Evolutionary conservation across 345 rosid species (phyloP).

Genomic region (Eucalyptus cladocalyx): DNA sequence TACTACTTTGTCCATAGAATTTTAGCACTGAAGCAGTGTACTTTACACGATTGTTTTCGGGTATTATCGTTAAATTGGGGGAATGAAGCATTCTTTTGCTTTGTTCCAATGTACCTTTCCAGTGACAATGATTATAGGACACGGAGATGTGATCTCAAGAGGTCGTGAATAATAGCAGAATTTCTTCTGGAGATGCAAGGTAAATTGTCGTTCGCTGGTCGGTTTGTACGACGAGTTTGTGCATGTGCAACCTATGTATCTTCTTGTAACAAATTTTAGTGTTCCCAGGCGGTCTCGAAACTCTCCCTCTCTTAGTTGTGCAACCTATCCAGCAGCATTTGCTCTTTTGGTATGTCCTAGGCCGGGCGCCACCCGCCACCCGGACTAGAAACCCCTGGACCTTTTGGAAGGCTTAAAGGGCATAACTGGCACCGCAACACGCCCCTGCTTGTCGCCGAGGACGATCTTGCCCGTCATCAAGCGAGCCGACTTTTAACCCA

Average conservation of each 20-base stretch:
- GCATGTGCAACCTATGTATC: background rate
- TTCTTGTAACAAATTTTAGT: background rate
- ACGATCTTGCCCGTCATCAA: background rate
- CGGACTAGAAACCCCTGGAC: background rate
- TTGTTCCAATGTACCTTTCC: background rate
- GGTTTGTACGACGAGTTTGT: background rate
- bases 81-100: background rate
- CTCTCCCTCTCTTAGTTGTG: background rate
- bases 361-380: background rate
- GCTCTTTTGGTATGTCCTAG: background rate
- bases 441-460: background rate
- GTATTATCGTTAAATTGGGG: background rate
- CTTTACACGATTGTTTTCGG: background rate
- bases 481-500: background rate
- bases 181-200: background rate
- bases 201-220: background rate
- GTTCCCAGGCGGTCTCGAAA: background rate
- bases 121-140: background rate
- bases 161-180: background rate
- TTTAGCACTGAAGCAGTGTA: background rate
- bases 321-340: background rate
- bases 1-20: background rate
- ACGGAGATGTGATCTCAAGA: background rate
- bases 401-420: background rate
- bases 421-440: rapidly evolving